Conservation (phyloP, 2,329 filamentous ascomycete genomes). For the Thelonectria blattea region DNA sequence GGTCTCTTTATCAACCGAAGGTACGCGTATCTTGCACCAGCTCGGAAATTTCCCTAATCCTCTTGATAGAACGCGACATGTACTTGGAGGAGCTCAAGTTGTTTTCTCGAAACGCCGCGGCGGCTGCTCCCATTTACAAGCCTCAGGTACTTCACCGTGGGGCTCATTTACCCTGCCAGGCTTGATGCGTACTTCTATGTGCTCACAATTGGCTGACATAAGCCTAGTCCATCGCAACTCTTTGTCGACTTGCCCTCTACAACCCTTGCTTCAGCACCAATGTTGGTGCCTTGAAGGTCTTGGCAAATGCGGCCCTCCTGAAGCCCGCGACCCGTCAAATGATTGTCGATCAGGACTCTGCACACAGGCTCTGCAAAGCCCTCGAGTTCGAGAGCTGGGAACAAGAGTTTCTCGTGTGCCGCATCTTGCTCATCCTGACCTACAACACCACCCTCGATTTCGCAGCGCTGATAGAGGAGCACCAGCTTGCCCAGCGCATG, state of each 20-base stretch:
- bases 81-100: constrained; percentile 73
- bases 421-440: constrained; percentile 52
- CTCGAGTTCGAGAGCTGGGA: constrained; percentile 78
- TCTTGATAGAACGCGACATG: constrained; percentile 63
- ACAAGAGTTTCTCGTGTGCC: constrained; percentile 78
- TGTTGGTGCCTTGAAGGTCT: constrained; percentile 77
- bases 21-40: constrained; percentile 47
- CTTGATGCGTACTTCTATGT: constrained; percentile 1
- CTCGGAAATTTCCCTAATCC: constrained; percentile 23
- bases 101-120: constrained; percentile 67
- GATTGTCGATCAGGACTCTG: constrained; percentile 55
- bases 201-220: constrained; percentile 19
- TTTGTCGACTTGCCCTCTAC: constrained; percentile 77
- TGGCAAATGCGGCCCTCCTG: constrained; percentile 77
- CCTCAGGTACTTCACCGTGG: constrained; percentile 60
- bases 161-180: not conserved
- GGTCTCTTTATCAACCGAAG: constrained; percentile 62
- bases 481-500: constrained; percentile 61
- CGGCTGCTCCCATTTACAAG: constrained; percentile 86
- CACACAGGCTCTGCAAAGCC: constrained; percentile 69
- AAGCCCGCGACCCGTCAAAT: constrained; percentile 51
- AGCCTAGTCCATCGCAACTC: constrained; percentile 72
- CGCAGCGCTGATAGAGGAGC: constrained; percentile 53
- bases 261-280: constrained; percentile 67
- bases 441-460: constrained; percentile 58